phyloP scores from a whole-genome alignment of 345 rosid species.

The Carallia pectinifolia region DNA sequence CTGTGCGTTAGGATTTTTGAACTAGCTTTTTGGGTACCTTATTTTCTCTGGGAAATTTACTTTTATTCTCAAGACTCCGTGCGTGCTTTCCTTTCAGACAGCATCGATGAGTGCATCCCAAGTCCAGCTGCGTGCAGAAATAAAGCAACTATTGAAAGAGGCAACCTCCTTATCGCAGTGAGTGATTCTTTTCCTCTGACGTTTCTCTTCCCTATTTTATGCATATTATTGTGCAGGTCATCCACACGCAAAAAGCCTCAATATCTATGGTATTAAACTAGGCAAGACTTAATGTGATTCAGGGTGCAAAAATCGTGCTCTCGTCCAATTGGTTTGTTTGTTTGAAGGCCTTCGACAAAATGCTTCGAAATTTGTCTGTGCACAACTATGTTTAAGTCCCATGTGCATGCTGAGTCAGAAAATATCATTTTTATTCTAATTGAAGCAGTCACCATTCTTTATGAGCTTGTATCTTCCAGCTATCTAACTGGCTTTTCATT shows the following conservation, averaged over 20 bases:
- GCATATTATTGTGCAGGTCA: background rate
- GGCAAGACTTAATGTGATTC: no score
- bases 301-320: background rate
- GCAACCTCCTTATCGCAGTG: constrained; percentile 74
- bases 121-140: constrained; percentile 56
- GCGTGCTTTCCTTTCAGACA: constrained; percentile 35
- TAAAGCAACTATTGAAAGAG: constrained; percentile 69
- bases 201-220: background rate
- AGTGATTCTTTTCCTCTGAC: constrained; percentile 25
- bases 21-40: background rate
- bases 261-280: no score
- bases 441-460: background rate
- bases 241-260: no score
- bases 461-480: background rate
- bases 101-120: constrained; percentile 48
- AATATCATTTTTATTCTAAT: background rate
- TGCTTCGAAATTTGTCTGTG: no score
- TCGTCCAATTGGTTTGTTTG: background rate
- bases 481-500: background rate
- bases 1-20: background rate
- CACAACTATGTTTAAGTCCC: background rate
- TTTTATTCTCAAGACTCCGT: background rate
- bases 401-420: background rate
- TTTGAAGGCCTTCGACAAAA: background rate
- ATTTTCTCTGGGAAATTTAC: background rate